These are phyloP conservation scores for Nepenthes mirabilis DNA, from an alignment of 148 eudicot genomes.

Conservation along the genomic window DNA sequence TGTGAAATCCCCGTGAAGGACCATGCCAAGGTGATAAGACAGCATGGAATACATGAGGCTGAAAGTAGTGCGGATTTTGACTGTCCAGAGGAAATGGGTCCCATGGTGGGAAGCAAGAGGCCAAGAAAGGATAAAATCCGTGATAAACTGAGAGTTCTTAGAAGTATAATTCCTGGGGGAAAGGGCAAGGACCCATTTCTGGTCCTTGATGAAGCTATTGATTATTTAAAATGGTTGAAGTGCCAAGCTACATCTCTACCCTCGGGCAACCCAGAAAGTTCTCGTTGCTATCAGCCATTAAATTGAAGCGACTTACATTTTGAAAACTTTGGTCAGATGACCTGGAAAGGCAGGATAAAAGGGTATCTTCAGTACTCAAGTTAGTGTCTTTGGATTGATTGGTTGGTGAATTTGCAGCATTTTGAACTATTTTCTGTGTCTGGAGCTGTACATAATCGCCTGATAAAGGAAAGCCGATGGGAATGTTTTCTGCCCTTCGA, in stretches of 20 bases:
- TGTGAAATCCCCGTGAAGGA: constrained; percentile 13
- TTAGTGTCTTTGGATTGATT: neutral
- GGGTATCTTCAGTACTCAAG: too few species aligned
- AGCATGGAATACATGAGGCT: constrained; percentile 3
- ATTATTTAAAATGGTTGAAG: constrained; percentile 45
- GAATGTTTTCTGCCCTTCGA: neutral
- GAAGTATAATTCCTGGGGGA: constrained; percentile 40
- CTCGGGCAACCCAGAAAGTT: constrained; percentile 8
- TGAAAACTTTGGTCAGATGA: neutral
- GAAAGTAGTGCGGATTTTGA: constrained; percentile 25
- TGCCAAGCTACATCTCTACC: constrained; percentile 29
- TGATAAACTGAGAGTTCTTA: constrained; percentile 31
- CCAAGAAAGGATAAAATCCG: constrained; percentile 39
- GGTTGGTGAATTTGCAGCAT: neutral
- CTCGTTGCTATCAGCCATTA: neutral
- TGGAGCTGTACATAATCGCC: constrained; percentile 11
- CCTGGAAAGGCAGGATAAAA: neutral
- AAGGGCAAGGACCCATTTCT: constrained; percentile 39
- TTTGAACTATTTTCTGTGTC: neutral
- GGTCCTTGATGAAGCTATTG: constrained; percentile 61
- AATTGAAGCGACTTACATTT: neutral
- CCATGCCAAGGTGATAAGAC: neutral
- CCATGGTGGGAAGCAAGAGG: constrained; percentile 16
- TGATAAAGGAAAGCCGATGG: constrained; percentile 9
- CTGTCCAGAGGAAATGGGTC: constrained; percentile 14